Evolutionary conservation across 1,139 yeast species (phyloP).

Genomic region (Hemisphaericaspora lyxosophila): DNA sequence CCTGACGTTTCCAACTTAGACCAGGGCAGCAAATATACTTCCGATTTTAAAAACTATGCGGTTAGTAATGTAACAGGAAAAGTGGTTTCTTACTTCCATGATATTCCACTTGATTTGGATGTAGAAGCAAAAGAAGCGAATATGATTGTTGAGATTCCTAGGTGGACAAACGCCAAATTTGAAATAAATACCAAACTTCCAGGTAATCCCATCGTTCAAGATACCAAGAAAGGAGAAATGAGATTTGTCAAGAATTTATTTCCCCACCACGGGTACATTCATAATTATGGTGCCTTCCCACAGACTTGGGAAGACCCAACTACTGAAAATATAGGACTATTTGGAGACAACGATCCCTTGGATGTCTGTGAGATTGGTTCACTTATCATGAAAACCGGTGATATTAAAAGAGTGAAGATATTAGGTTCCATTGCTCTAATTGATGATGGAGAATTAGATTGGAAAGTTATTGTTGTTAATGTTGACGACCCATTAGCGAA

Average conservation of each 20-base stretch:
- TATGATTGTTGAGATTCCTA: constrained; percentile 87
- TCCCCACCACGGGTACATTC: constrained; percentile 90
- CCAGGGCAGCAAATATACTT: constrained; percentile 37
- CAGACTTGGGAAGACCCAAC: constrained; percentile 95
- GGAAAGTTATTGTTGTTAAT: constrained; percentile 84
- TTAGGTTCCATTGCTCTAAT: constrained; percentile 84
- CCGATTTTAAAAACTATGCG: constrained; percentile 36
- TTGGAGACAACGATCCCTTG: constrained; percentile 87
- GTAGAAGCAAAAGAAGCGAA: constrained; percentile 65
- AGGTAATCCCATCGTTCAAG: constrained; percentile 85
- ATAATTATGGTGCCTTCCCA: constrained; percentile 92
- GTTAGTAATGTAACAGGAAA: constrained; percentile 65
- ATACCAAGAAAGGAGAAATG: constrained; percentile 78
- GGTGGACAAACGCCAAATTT: constrained; percentile 89
- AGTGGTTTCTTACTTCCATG: constrained; percentile 76
- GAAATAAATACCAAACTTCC: constrained; percentile 68
- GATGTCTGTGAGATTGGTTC: constrained; percentile 91
- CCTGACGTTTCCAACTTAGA: constrained; percentile 15
- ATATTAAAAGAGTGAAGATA: constrained; percentile 77
- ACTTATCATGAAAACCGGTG: constrained; percentile 68
- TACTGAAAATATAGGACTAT: constrained; percentile 60
- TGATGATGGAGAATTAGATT: constrained; percentile 92
- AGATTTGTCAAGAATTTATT: constrained; percentile 84
- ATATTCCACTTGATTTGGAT: constrained; percentile 69
- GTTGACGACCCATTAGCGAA: constrained; percentile 73